A percentile compares a stretch with the other conserved stretches of the same genome.
phyloP scores from a whole-genome alignment of 352 stramenopile genomes.

The Plasmopara muralis region DNA sequence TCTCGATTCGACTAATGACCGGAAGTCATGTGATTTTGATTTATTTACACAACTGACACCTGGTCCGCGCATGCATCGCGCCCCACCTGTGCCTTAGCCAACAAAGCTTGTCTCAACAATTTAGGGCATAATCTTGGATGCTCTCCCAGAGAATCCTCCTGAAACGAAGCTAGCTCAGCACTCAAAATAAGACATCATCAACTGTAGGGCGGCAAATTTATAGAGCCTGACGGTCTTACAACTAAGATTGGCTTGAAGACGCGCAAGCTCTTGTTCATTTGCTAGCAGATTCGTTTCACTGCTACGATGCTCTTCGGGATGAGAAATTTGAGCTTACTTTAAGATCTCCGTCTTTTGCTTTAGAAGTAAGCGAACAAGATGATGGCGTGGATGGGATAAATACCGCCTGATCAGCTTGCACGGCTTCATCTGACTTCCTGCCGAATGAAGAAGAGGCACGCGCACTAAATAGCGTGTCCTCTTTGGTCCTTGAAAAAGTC shows the following conservation, averaged over 20 bases:
- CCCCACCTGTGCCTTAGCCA: background rate
- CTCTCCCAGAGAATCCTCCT: background rate
- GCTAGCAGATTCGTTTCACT: background rate
- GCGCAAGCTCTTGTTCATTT: background rate
- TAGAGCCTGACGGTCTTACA: background rate
- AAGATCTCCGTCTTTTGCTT: background rate
- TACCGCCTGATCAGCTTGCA: background rate
- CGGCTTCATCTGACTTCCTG: background rate
- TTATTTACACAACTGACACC: background rate
- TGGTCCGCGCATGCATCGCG: background rate
- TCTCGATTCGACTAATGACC: background rate
- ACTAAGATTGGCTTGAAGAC: background rate
- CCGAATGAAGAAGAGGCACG: background rate
- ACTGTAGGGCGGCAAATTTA: background rate
- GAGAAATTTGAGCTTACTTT: background rate
- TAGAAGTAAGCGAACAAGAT: background rate
- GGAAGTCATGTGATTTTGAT: background rate
- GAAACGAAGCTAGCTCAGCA: constrained; percentile 1
- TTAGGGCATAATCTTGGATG: background rate
- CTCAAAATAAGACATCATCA: constrained; percentile 1
- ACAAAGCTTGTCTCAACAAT: background rate
- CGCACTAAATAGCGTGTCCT: background rate
- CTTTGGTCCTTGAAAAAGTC: background rate
- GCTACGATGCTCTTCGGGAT: background rate
- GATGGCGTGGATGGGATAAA: background rate